Base-by-base conservation (phyloP, 371 early-diverging fungal genomes). In the Lichtheimia corymbifera region DNA sequence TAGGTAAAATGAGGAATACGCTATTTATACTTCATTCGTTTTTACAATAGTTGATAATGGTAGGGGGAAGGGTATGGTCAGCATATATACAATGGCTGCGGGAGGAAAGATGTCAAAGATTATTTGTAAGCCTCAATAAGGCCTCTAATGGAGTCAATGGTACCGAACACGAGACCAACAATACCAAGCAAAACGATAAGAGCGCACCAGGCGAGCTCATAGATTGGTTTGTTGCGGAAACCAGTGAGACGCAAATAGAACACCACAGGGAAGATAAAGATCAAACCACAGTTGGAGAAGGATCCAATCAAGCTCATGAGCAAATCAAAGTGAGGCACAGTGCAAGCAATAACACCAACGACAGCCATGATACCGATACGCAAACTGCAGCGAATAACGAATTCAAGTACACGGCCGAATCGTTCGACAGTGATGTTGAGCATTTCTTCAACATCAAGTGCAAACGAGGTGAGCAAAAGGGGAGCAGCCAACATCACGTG, bases 261-360 rank as follows among this genome's bases (percentile, higher is more conserved):
- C 7, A 88, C 62, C 12, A 93, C 80, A 3, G 96, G 96, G 64
- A 94, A 83, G 15, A 94, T 86, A 68, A 94, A 94, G 28, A 92
- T 90, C 44, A 91, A 77, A 66, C 86, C 71, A 57, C 88, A 89
- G 51, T 88, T 90, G n/a, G 88, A 83, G 44, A 93, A 68, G 2
- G 94, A 89, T 28, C 96, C 96, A 41, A 95, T 64, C 17, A 95
- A 73, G 11, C 89, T 82, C 89, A 94, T 90, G 50, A 93, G 78
- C 64, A 87, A 83, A 49, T 83, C 85, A 72, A 95, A 93, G 73
- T 85, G 88, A 17, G 94, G 91, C 12, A 95, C 80, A 53, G 82
- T 71, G 59, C 91, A 72, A 0, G 93, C 92, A 59, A 89, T 68
- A 6, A 84, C 75, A 7, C 78, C 80, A 53, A 87, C 65, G 27